Base-by-base conservation (phyloP, 352 stramenopile species). In the Phytophthora constricta region DNA sequence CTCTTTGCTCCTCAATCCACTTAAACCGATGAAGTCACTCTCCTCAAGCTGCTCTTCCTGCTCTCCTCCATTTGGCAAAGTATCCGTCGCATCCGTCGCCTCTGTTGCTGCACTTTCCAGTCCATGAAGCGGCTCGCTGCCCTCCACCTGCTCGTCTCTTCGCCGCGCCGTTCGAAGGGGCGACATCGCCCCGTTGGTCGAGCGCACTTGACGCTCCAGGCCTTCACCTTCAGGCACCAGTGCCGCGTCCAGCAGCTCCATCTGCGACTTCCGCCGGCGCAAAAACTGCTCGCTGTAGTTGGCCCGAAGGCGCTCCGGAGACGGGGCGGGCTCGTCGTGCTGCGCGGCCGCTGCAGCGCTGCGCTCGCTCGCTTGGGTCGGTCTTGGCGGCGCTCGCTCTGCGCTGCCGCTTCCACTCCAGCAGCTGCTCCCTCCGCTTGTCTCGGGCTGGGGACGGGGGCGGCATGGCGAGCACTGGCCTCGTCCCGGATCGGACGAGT, bases 361-460 rank as follows among this genome's bases (percentile, higher is more conserved):
- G 31, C 13, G 31, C 31, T 10, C 22, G 58, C 58, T 53, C 41
- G 59, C 52, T n/a, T n/a, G 3, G 10, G 13, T 67, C 43, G 31
- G 47, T 4, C n/a, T 54, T 62, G 14, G 52, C 11, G 25, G 46
- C 34, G 47, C 57, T 68, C 43, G 28, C 49, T 60, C 39, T 48
- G 23, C 34, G 39, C 41, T 71, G 49, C 37, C 62, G 54, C 23
- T 59, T 48, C 74, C 71, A 79, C 33, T 48, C 50, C 26, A 62
- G 31, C 20, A 79, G 70, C 43, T 60, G 63, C 47, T 77, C 47
- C 63, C 81, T 79, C 62, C 67, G 62, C 53, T 41, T 20, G 42
- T 62, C 60, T 48, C 20, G 50, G 13, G 45, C 43, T 50, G 54
- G 65, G 48, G 66, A 70, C 51, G 54, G 47, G 51, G 62, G 17